phyloP scores from a whole-genome alignment of 2,329 filamentous ascomycete species.

The Calonectria hawksworthii region DNA sequence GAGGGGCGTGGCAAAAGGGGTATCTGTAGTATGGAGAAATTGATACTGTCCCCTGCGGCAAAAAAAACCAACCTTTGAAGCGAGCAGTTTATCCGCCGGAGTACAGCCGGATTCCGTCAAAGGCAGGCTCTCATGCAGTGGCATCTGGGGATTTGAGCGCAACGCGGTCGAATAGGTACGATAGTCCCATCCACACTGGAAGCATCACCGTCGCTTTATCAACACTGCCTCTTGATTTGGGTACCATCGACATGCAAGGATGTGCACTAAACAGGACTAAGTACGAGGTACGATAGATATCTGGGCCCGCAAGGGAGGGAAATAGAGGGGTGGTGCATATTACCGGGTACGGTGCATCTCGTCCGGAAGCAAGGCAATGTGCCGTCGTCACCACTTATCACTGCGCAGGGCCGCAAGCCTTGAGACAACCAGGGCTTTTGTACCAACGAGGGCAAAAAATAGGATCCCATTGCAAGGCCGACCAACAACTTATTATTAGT shows the following conservation, averaged over 20 bases:
- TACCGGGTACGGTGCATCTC: not conserved
- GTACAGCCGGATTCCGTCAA: not conserved
- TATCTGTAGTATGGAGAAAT: slow-evolving; percentile 12
- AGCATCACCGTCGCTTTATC: not conserved
- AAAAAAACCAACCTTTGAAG: not conserved
- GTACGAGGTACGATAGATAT: slow-evolving; percentile 19
- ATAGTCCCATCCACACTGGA: not conserved
- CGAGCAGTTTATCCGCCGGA: not conserved
- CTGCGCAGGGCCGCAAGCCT: not conserved
- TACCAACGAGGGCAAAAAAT: slow-evolving; percentile 17
- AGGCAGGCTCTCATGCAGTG: not conserved
- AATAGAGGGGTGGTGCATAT: slow-evolving; percentile 15
- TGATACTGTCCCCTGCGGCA: slow-evolving; percentile 4
- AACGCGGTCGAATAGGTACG: not conserved
- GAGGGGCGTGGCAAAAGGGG: slow-evolving; percentile 17
- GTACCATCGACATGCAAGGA: slow-evolving; percentile 25
- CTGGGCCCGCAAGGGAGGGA: slow-evolving; percentile 6
- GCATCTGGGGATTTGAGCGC: not conserved
- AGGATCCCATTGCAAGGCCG: slow-evolving; percentile 13
- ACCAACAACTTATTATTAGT: slow-evolving; percentile 8
- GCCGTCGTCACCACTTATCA: slow-evolving; percentile 19
- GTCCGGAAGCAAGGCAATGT: not conserved
- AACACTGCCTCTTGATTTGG: slow-evolving; percentile 10
- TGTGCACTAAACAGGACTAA: not conserved
- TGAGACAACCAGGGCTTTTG: slow-evolving; percentile 15